These are phyloP conservation scores for Hirsutella minnesotensis DNA, from an alignment of 2,329 filamentous ascomycete species.

Conservation along the genomic window DNA sequence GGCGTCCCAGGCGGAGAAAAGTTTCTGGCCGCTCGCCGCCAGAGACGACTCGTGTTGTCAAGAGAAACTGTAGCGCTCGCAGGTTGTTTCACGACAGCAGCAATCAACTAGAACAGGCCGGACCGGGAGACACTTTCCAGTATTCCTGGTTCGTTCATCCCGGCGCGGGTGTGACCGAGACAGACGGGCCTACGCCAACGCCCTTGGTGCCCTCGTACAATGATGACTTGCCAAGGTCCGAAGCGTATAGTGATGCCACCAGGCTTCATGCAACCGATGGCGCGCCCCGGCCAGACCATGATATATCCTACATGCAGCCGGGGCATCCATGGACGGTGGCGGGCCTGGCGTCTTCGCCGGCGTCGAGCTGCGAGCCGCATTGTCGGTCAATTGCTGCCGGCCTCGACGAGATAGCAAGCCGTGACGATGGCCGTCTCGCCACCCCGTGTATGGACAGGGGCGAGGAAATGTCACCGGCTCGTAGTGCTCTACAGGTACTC, in stretches of 20 bases:
- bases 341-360: conserved; percentile 1
- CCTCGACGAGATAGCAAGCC: background rate
- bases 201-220: conserved; percentile 2
- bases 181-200: background rate
- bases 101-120: background rate
- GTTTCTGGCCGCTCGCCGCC: background rate
- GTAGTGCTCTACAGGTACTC: background rate
- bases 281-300: background rate
- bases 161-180: conserved; percentile 2
- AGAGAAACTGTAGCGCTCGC: background rate
- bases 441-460: background rate
- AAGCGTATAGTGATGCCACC: conserved; percentile 3
- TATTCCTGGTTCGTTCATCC: conserved; percentile 2
- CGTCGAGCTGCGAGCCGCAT: conserved; percentile 1
- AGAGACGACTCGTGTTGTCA: background rate
- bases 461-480: background rate
- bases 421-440: background rate
- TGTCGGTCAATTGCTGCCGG: conserved; percentile 4
- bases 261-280: background rate
- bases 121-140: background rate
- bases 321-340: background rate
- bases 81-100: background rate
- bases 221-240: background rate
- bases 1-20: background rate
- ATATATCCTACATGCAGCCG: background rate